Evolutionary conservation across 306 rosid genomes (phyloP).

Genomic region (Erythrophleum fordii): DNA sequence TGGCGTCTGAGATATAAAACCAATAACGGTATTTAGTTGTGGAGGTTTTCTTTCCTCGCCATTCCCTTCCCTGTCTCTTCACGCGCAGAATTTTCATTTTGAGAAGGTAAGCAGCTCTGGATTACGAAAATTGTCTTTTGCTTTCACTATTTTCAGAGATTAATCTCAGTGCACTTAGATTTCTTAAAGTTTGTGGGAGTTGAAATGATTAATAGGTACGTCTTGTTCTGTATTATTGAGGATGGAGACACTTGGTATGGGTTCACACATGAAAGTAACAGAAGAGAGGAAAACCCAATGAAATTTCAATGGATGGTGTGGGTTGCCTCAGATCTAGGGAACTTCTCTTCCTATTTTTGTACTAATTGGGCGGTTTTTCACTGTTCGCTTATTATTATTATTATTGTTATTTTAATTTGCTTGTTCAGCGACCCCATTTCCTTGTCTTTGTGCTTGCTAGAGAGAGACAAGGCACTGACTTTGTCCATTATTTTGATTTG

Average conservation of each 20-base stretch:
- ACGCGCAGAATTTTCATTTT: slow-evolving; percentile 23
- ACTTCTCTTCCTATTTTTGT: slow-evolving; percentile 35
- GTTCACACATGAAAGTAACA: slow-evolving; percentile 54
- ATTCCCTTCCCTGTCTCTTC: slow-evolving; percentile 21
- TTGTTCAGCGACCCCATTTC: slow-evolving; percentile 45
- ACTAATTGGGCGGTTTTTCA: background rate
- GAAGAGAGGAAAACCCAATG: slow-evolving; percentile 28
- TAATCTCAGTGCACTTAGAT: slow-evolving; percentile 2
- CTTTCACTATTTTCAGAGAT: slow-evolving; percentile 34
- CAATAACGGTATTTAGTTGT: slow-evolving; percentile 20
- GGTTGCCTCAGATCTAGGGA: slow-evolving; percentile 64
- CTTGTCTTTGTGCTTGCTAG: slow-evolving; percentile 47
- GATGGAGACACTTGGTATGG: slow-evolving; percentile 41
- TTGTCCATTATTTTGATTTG: slow-evolving; percentile 26
- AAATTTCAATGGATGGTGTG: slow-evolving; percentile 45
- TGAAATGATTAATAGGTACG: background rate
- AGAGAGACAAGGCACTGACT: slow-evolving; percentile 44
- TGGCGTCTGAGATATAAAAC: background rate
- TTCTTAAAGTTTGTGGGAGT: slow-evolving; percentile 1
- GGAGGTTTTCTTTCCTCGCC: slow-evolving; percentile 29
- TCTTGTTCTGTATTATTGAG: slow-evolving; percentile 11
- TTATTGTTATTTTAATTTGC: background rate
- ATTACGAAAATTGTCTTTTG: slow-evolving; percentile 3
- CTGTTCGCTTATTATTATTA: slow-evolving; percentile 23
- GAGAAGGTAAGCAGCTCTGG: slow-evolving; percentile 46